A percentile compares a stretch with the other conserved stretches of the same genome.
These are phyloP conservation scores for Cyberlindnera maritima DNA, from an alignment of 805 yeast species.

Conservation along the genomic window DNA sequence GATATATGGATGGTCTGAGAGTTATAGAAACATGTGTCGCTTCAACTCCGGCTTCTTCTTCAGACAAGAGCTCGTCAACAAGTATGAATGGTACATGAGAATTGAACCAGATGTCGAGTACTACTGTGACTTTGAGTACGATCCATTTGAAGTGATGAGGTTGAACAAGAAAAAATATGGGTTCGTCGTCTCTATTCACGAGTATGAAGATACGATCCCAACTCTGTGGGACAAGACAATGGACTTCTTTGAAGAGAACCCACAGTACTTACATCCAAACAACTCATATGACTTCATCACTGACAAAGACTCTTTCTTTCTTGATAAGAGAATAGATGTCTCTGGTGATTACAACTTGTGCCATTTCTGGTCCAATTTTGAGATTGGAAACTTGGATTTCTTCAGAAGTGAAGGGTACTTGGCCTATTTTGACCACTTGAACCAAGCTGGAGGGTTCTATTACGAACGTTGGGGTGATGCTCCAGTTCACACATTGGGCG, in stretches of 20 bases:
- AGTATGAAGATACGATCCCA: slow-evolving; percentile 81
- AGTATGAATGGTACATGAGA: slow-evolving; percentile 90
- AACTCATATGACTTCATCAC: slow-evolving; percentile 58
- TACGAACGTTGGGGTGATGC: slow-evolving; percentile 97
- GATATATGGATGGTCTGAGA: slow-evolving; percentile 60
- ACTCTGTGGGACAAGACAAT: slow-evolving; percentile 75
- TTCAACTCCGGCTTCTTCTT: slow-evolving; percentile 91
- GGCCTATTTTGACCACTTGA: slow-evolving; percentile 60
- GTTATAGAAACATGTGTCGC: slow-evolving; percentile 92
- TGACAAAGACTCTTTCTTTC: slow-evolving; percentile 42
- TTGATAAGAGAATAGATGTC: slow-evolving; percentile 32
- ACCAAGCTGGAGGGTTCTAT: slow-evolving; percentile 71
- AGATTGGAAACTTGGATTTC: slow-evolving; percentile 67
- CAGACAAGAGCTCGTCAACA: slow-evolving; percentile 64
- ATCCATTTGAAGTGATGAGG: slow-evolving; percentile 80
- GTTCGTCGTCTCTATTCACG: slow-evolving; percentile 79
- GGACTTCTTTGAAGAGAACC: slow-evolving; percentile 57
- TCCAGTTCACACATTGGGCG: slow-evolving; percentile 79
- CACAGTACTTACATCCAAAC: slow-evolving; percentile 61
- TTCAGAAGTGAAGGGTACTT: slow-evolving; percentile 65
- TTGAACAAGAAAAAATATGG: slow-evolving; percentile 79
- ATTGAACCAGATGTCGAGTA: slow-evolving; percentile 92
- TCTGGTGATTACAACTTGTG: slow-evolving; percentile 66
- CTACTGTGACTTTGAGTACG: slow-evolving; percentile 84
- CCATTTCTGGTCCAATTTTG: slow-evolving; percentile 89